phyloP scores from a whole-genome alignment of 768 basidiomycete species.

The Auricularia cornea region DNA sequence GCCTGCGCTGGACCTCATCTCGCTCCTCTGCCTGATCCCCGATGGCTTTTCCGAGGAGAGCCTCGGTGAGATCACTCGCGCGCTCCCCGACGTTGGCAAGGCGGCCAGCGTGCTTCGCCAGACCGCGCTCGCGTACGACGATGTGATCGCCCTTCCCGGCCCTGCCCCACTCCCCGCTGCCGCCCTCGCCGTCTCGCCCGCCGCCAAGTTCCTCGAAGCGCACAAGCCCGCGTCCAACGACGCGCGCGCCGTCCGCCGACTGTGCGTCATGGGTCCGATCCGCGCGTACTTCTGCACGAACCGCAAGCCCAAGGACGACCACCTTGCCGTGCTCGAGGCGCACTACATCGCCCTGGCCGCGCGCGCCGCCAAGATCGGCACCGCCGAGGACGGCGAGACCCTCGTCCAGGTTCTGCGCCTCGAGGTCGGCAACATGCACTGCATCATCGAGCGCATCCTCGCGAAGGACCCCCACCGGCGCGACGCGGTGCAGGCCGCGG shows the following conservation, averaged over 20 bases:
- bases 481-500: not conserved
- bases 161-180: not conserved
- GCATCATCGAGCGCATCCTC: not conserved
- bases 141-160: not conserved
- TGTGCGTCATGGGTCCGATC: not conserved
- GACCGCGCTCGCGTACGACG: not conserved
- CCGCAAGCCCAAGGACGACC: not conserved
- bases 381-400: not conserved
- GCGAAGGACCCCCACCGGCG: not conserved
- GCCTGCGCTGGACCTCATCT: not conserved
- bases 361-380: not conserved
- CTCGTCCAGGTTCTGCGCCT: not conserved
- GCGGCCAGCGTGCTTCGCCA: not conserved
- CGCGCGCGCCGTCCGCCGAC: not conserved
- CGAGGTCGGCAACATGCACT: not conserved
- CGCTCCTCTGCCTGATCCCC: not conserved
- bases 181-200: not conserved
- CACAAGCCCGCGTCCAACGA: not conserved
- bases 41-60: not conserved
- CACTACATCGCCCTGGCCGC: not conserved
- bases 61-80: not conserved
- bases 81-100: not conserved
- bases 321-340: not conserved
- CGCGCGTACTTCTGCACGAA: not conserved
- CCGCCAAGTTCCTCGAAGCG: not conserved